Evolutionary conservation across 306 rosid genomes (phyloP), one percentile per base, ranked within the genome.

Genomic region (Ochetophila trinervis): DNA sequence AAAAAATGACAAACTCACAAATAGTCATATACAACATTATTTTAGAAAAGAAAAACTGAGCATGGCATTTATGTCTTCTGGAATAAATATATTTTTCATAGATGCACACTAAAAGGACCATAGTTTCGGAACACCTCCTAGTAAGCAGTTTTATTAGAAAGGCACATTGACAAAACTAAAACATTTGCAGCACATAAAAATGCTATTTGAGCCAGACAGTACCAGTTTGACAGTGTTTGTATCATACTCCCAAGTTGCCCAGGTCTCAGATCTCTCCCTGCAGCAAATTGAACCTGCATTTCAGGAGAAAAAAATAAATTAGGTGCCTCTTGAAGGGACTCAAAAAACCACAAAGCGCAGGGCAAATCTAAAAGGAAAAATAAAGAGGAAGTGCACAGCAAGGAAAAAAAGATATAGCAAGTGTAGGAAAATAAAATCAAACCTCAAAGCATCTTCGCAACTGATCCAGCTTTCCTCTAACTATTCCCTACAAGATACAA

Each of bases 361-460:
- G 67, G 12, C 52, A 45, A 65, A 5, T 19, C 24, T 6, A 22
- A 35, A 8, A 13, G 15, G 32, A 6, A 23, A 36, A 27, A 15
- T 5, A 74, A 67, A n/a, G 55, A 51, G 16, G 72, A 11, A 27
- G 40, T 47, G 58, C 37, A 61, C 2, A 30, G 11, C 5, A 53
- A 73, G 52, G 47, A 57, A 16, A 62, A 63, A 45, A 56, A 44
- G 60, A 17, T 17, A 63, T 23, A 49, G 57, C 18, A 65, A 51
- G 63, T 14, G 9, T 19, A 71, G 60, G 66, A 44, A 37, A 52
- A 76, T 7, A 57, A 48, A 42, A 53, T 19, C 78, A 49, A 65
- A 90, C 99, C 97, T 93, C 99, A 79, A 93, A 90, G 82, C 97
- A 93, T 76, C 95, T 88, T 17, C 84, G 89, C 81, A 93, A 69